Base-by-base conservation (phyloP, 2,329 filamentous ascomycete genomes). In the Hymenoscyphus albidus region DNA sequence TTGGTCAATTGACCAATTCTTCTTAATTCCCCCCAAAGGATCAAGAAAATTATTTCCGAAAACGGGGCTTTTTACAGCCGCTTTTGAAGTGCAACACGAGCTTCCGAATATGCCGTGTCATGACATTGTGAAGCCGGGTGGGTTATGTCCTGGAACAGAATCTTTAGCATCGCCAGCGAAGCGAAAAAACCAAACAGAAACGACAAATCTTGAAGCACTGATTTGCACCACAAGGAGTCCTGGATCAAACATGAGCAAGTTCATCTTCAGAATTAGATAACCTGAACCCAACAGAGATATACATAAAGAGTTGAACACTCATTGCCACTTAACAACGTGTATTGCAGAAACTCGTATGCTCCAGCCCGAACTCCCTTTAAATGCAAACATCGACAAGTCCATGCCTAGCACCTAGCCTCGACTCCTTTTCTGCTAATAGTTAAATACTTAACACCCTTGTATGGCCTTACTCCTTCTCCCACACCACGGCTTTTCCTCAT, bases 381-480 rank as follows among this genome's bases (percentile, higher is more conserved):
- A 61, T 54, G 59, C 59, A 61, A 40, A 18, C 10, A 10, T 48
- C 12, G 27, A 42, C 58, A 44, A 31, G n/a, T 35, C n/a, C 48
- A 42, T 48, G 18, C n/a, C 69, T 59, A 76, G 74, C 86, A 88
- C 71, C 87, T 79, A 70, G 87, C 82, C 76, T 89, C 87, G 54
- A 89, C 80, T 27, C 86, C 87, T 14, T 83, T 83, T 68, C 85
- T 86, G 73, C 86, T 89, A 59, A 89, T 81, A 16, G 93, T 97
- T 71, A 99, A 76, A 77, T 99, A 99, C 79, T 99, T 99, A 70
- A 99, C 95, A 1, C 95, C 95, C 79, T 98, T 99, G 78, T 97
- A 98, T 31, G 95, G 95, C 78, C 93, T 96, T 48, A 98, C 87
- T 2, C 90, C 87, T 70, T 96, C 92, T 0, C 92, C 92, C 57